phyloP scores from a whole-genome alignment of 2,329 filamentous ascomycete genomes.

The Fusarium lateritium region DNA sequence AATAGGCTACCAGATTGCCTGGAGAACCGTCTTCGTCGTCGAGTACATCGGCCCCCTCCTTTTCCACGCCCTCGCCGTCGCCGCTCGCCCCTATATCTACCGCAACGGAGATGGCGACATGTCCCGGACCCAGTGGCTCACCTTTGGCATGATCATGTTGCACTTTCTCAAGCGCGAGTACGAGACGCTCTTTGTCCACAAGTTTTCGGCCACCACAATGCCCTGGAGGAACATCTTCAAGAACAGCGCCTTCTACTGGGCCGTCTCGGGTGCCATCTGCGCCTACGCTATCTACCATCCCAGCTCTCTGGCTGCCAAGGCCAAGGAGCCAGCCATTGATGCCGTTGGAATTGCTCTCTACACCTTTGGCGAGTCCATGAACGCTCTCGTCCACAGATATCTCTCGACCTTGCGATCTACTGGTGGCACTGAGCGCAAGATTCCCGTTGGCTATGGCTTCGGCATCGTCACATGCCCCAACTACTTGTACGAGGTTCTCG shows the following conservation, averaged over 20 bases:
- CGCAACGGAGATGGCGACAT: constrained; percentile 64
- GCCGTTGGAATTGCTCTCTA: constrained; percentile 81
- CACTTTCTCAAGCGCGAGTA: constrained; percentile 97
- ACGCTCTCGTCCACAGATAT: constrained; percentile 84
- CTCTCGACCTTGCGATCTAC: constrained; percentile 82
- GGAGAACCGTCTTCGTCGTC: constrained; percentile 94
- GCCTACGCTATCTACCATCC: constrained; percentile 90
- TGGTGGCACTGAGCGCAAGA: constrained; percentile 88
- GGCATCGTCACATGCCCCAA: constrained; percentile 93
- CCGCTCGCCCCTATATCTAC: constrained; percentile 76
- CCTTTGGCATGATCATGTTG: constrained; percentile 79
- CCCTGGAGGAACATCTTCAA: constrained; percentile 91
- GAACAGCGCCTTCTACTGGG: constrained; percentile 96
- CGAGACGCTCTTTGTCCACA: constrained; percentile 95
- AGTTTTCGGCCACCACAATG: constrained; percentile 96
- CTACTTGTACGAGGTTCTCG: constrained; percentile 92
- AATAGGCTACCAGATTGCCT: constrained; percentile 87
- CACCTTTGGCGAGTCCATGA: constrained; percentile 82
- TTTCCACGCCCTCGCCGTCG: constrained; percentile 83
- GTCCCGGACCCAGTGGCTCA: constrained; percentile 78
- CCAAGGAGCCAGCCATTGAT: constrained; percentile 66
- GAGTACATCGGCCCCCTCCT: constrained; percentile 95
- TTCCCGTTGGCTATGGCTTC: constrained; percentile 89
- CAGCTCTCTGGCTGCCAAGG: constrained; percentile 74
- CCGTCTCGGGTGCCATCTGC: constrained; percentile 83